phyloP scores from a whole-genome alignment of 2,329 filamentous ascomycete species.

The Epichloe scottii region DNA sequence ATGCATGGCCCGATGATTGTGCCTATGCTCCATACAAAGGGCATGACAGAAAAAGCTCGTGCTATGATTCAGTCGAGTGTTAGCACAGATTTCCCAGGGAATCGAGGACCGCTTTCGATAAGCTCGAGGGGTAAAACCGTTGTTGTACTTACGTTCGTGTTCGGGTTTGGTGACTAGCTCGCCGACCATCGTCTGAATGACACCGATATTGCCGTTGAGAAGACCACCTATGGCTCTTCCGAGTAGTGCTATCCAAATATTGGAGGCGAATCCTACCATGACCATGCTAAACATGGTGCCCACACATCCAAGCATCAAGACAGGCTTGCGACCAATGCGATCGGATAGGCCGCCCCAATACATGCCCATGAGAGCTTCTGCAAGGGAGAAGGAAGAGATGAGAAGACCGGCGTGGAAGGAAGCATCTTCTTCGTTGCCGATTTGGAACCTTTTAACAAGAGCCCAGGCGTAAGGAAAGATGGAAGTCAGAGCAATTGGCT shows the following conservation, averaged over 20 bases:
- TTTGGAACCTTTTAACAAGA: slow-evolving; percentile 62
- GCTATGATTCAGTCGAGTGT: slow-evolving; percentile 32
- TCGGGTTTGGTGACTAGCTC: slow-evolving; percentile 74
- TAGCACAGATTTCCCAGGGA: slow-evolving; percentile 6
- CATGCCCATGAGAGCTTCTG: slow-evolving; percentile 74
- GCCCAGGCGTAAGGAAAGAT: slow-evolving; percentile 90
- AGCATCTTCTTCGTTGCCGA: slow-evolving; percentile 61
- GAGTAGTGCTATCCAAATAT: slow-evolving; percentile 70
- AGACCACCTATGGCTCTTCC: slow-evolving; percentile 69
- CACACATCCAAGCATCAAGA: slow-evolving; percentile 66
- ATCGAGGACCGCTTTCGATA: not conserved
- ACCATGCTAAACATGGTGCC: slow-evolving; percentile 77
- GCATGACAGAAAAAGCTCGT: slow-evolving; percentile 82
- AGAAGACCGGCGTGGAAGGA: slow-evolving; percentile 81
- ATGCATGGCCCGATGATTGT: slow-evolving; percentile 83
- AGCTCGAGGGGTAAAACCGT: no score
- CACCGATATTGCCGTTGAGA: slow-evolving; percentile 83
- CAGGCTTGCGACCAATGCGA: slow-evolving; percentile 70
- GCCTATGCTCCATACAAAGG: slow-evolving; percentile 84
- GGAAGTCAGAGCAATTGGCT: slow-evolving; percentile 84
- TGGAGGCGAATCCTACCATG: slow-evolving; percentile 69
- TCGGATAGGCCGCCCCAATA: slow-evolving; percentile 81
- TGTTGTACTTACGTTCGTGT: slow-evolving; percentile 61
- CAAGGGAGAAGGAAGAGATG: slow-evolving; percentile 74
- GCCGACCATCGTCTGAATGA: slow-evolving; percentile 86